Base-by-base conservation (phyloP, 257 asterid species). In the Gentiana macrophylla region DNA sequence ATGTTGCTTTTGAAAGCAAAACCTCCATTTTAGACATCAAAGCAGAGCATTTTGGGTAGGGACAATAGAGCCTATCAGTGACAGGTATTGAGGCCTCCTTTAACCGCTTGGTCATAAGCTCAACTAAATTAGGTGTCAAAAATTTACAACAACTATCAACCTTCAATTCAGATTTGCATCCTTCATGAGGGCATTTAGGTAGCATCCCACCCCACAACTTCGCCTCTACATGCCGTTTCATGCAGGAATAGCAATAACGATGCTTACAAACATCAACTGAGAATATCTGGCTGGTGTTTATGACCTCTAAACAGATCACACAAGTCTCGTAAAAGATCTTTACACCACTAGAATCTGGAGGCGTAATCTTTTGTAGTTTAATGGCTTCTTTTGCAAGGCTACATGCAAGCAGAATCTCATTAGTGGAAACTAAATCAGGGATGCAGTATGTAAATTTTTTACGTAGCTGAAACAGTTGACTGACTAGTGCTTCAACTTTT, bases 151-250 rank as follows among this genome's bases (percentile, higher is more conserved):
- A 79, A 33, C 80, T 72, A 49, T 79, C 88, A 3, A 79, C 53
- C 46, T 55, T 66, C 56, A 86, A 79, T 58, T 70, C 65, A 35
- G 71, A 65, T 43, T 64, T 63, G 52, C 95, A 86, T 52, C 56
- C 57, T 48, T 81, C 91, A 49, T 81, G 83, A 4, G 88, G 95
- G 52, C 95, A 86, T 50, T 62, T 77, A 48, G 95, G 95, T 61
- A 77, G 53, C 62, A 70, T 9, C 5, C 94, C 94, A 37, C 70
- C 82, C 54, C 84, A 86, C 62, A 90, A 70, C 69, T 90, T 90
- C 68, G 78, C 89, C 73, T 90, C 94, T 57, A 82, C 84, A 11
- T 86, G 96, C 69, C 80, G 94, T 72, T 72, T 84, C 96, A 86
- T 90, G 67, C 97, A 90, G 60, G 94, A 77, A 57, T 68, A 67